Base-by-base conservation (phyloP, 768 basidiomycete genomes). In the Rubroboletus satanas region DNA sequence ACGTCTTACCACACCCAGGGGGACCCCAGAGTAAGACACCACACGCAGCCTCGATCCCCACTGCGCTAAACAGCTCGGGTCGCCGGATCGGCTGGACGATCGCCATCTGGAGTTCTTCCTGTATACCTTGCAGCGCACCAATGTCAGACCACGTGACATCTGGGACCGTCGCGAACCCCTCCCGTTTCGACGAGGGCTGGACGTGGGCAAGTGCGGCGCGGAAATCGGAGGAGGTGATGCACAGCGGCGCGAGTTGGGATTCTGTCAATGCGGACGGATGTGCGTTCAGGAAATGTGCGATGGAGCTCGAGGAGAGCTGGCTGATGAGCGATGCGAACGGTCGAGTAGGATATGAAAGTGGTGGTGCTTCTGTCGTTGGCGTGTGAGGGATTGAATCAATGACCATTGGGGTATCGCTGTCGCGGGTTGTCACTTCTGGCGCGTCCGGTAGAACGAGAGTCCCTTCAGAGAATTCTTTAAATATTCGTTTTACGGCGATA, bases 21-120 rank as follows among this genome's bases (percentile, higher is more conserved):
- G 97, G 97, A 31, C 97, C 97, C 97, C 97, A 98, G n/a, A 98
- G 73, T 33, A 98, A 74, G 3, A 98, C 97, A 0, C 96, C 97
- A 65, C 93, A 94, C 0, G 93, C 85, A 0, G 92, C 90, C 31
- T 87, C 84, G 58, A 99, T 93, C 7, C 97, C 97, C 1, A 98
- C 89, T 10, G 81, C 81, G 44, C 74, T 83, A 72, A 99, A 99
- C 3, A 98, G 69, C 64, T 93, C 93, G 0, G 97, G 96, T 32
- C 90, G 76, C 46, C 83, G 79, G 61, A 98, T 94, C 7, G 97
- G 96, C 64, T 97, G 91, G 4, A 99, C 95, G 61, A 99, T 92
- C 14, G 93, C 90, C 94, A 98, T 97, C 63, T 95, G 93, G 38
- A 99, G 77, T 69, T 97, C 95, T 55, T 96, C 91, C 15, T 97